phyloP scores from a whole-genome alignment of 176 grass and related monocot species.

The Panicum miliaceum region DNA sequence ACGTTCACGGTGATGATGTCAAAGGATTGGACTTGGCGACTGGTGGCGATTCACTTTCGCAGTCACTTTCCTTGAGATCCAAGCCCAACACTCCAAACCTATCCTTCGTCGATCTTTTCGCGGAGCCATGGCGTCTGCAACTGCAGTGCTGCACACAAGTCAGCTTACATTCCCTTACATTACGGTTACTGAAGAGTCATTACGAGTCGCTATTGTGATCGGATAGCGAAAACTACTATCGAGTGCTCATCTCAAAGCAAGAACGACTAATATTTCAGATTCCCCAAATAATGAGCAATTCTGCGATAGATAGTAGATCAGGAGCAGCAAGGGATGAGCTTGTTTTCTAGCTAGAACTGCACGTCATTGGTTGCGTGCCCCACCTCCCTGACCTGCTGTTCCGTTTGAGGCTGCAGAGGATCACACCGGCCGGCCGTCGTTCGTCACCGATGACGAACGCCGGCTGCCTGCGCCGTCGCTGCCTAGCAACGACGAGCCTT shows the following conservation, averaged over 20 bases:
- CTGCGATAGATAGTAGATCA: neutral
- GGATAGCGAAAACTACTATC: neutral
- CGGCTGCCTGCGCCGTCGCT: neutral
- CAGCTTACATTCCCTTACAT: neutral
- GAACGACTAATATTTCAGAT: neutral
- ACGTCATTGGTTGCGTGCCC: neutral
- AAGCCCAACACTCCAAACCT: too few species aligned
- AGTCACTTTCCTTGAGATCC: neutral
- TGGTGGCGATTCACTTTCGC: neutral
- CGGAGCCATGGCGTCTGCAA: neutral
- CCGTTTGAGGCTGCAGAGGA: neutral
- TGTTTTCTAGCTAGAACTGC: neutral
- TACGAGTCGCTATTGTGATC: neutral
- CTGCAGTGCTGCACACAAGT: neutral
- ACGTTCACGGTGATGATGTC: neutral
- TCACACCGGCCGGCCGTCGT: neutral
- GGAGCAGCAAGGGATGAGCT: too few species aligned
- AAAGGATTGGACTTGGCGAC: neutral
- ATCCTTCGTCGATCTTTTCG: neutral
- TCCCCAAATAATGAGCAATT: neutral
- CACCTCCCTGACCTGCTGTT: neutral
- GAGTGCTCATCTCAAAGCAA: neutral
- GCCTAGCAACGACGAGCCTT: neutral
- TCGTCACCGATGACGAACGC: conserved; percentile 30
- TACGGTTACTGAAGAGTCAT: neutral